Base-by-base conservation (phyloP, 2,329 filamentous ascomycete genomes). In the Microthyrium microscopicum region DNA sequence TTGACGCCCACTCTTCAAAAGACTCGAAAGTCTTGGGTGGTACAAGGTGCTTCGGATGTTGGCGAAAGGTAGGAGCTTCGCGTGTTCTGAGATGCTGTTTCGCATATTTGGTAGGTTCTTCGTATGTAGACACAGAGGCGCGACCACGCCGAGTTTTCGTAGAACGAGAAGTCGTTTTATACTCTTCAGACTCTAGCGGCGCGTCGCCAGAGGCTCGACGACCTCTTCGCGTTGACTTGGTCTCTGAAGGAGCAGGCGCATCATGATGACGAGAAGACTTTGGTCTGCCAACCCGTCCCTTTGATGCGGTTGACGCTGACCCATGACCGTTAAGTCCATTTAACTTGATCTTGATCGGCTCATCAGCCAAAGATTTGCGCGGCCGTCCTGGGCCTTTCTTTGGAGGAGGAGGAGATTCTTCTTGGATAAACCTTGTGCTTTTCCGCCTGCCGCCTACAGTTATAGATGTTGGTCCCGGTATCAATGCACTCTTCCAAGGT, bases 1-100 rank as follows among this genome's bases (percentile, higher is more conserved):
- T 53, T 36, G 64, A 56, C n/a, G 70, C 42, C 80, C 82, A 68
- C 67, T 79, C 58, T 67, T 70, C 51, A 43, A 72, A 68, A 1
- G 66, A 65, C n/a, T 52, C 41, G 42, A 60, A 60, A 42, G 61
- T 61, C 24, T 55, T 56, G 25, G 52, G 48, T 7, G 55, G 49
- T 13, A 64, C 45, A 29, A 60, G 52, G 40, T 71, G 63, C 18
- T 56, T 56, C 11, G 67, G 67, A 41, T 70, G 63, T 17, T 63
- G 60, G 33, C 64, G 54, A 5, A 57, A 55, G 19, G 64, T 53
- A 19, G 60, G 55, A 13, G 64, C 64, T 44, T 62, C 63, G 39
- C 60, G 61, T 17, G 70, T 55, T 41, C 60, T 62, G 30, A 71
- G 60, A 34, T 59, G 56, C 11, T 62, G 50, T 35, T 47, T 49